Conservation (phyloP, 2,329 filamentous ascomycete genomes). For the Talaromyces sp. region DNA sequence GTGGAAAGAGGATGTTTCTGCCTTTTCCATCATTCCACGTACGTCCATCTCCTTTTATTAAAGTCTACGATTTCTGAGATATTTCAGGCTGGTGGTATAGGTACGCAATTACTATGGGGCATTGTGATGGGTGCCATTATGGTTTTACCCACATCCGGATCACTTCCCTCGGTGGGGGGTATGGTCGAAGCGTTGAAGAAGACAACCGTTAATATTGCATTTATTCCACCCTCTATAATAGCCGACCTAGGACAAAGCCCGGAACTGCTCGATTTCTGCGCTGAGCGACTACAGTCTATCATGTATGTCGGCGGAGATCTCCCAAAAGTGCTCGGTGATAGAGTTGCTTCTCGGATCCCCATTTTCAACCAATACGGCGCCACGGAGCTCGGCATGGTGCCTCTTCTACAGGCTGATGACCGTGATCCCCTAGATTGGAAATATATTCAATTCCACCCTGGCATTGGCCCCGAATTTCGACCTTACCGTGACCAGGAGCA, state of each 20-base stretch:
- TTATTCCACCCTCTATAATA: conserved; percentile 7
- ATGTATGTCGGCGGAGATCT: conserved; percentile 5
- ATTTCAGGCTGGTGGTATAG: neutral
- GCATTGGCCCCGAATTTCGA: neutral
- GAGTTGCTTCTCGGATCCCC: conserved; percentile 5
- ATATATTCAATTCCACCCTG: neutral
- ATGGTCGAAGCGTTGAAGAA: conserved; percentile 13
- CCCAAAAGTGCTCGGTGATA: conserved; percentile 1
- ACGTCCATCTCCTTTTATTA: neutral
- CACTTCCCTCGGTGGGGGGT: conserved; percentile 11
- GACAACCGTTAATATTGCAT: conserved; percentile 12
- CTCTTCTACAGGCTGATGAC: neutral
- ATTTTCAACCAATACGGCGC: neutral
- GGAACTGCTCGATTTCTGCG: neutral
- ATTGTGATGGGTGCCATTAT: neutral
- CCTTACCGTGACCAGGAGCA: conserved; percentile 4
- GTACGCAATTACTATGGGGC: neutral
- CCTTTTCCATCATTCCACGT: neutral
- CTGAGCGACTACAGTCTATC: conserved; percentile 3
- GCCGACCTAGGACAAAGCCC: conserved; percentile 4
- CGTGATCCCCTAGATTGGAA: neutral
- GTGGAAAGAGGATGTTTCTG: neutral
- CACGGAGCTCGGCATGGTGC: conserved; percentile 1
- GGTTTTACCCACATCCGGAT: neutral
- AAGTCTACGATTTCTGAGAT: neutral